Evolutionary conservation across 1,284 basidiomycete genomes (phyloP).

Genomic region (Chalciporus sp.): DNA sequence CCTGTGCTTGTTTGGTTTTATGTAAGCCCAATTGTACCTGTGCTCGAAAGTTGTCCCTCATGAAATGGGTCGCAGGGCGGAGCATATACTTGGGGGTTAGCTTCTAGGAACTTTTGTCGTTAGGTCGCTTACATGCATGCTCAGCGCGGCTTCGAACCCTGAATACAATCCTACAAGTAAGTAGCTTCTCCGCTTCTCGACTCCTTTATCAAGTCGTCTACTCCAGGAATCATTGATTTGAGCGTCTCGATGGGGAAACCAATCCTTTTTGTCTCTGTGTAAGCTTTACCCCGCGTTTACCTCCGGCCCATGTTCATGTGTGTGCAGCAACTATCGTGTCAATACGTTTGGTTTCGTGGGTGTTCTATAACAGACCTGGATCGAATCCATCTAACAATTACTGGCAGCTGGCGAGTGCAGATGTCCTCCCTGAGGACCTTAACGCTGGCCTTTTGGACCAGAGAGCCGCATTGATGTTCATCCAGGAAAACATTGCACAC

Average conservation of each 20-base stretch:
- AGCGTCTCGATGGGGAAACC: constrained; percentile 18
- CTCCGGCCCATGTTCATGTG: neutral
- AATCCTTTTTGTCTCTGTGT: constrained; percentile 23
- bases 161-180: constrained; percentile 16
- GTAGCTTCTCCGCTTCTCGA: neutral
- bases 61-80: constrained; percentile 15
- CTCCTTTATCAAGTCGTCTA: neutral
- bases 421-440: constrained; percentile 50
- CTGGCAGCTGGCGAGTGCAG: constrained; percentile 50
- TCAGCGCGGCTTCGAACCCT: constrained; percentile 19
- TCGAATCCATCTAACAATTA: neutral
- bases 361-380: neutral
- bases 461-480: constrained; percentile 54
- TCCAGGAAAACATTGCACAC: constrained; percentile 59
- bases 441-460: constrained; percentile 63
- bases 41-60: neutral
- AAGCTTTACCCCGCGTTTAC: neutral
- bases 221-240: constrained; percentile 16
- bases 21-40: constrained; percentile 6
- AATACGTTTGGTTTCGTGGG: constrained; percentile 26
- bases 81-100: constrained; percentile 17
- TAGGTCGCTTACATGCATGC: neutral
- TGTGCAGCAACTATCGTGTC: constrained; percentile 21
- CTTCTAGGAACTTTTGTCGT: neutral
- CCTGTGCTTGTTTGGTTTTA: constrained; percentile 28